Evolutionary conservation across 1,284 basidiomycete species (phyloP).

Genomic region (Ustilago lituana): DNA sequence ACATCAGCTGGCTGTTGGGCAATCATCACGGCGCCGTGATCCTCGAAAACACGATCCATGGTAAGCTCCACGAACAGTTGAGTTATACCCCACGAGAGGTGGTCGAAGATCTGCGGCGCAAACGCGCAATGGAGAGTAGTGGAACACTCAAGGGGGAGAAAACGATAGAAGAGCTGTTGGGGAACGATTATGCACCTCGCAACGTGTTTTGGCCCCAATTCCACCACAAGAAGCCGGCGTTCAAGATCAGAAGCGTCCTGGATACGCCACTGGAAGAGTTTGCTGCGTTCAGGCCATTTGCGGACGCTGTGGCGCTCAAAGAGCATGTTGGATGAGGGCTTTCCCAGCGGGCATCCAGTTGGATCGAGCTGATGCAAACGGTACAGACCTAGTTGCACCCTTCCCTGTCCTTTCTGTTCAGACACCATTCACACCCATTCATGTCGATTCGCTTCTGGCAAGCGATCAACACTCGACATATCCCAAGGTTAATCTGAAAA

Average conservation of each 20-base stretch:
- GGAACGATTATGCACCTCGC: background rate
- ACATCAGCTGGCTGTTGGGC: slow-evolving; percentile 9
- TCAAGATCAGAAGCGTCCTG: slow-evolving; percentile 12
- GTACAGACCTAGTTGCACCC: too few species aligned
- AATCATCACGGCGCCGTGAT: slow-evolving; percentile 4
- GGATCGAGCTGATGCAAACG: too few species aligned
- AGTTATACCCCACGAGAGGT: slow-evolving; percentile 1
- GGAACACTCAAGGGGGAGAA: too few species aligned
- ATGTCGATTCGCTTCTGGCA: too few species aligned
- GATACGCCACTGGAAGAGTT: slow-evolving; percentile 10
- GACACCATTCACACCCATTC: too few species aligned
- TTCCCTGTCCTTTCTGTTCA: too few species aligned
- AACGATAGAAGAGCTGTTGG: slow-evolving; percentile 4
- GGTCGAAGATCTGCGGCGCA: slow-evolving; percentile 1
- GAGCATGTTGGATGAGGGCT: too few species aligned
- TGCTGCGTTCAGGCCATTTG: slow-evolving; percentile 7
- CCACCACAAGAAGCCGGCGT: background rate
- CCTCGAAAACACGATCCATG: slow-evolving; percentile 21
- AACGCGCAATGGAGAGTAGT: too few species aligned
- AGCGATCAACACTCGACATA: too few species aligned
- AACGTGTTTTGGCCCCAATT: slow-evolving; percentile 10
- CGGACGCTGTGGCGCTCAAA: slow-evolving; percentile 14
- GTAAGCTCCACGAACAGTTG: background rate
- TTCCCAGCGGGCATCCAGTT: too few species aligned
- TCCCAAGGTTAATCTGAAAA: too few species aligned